Base-by-base conservation (phyloP, 768 basidiomycete species). In the Auricularia sp. region DNA sequence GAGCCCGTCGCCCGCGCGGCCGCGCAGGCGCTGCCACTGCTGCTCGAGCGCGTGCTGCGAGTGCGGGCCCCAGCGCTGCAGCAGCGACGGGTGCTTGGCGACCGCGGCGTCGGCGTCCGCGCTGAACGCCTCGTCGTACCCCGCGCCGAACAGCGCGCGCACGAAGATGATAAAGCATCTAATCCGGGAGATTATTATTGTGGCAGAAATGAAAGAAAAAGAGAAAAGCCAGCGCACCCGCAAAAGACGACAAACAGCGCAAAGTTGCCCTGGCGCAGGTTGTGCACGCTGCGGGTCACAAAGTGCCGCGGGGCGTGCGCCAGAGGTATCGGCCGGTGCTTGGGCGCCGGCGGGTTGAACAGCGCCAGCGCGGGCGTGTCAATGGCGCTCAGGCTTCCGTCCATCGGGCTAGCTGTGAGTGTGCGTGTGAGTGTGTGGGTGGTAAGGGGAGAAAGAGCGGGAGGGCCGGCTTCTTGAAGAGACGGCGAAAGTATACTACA, bases 111-210 rank as follows among this genome's bases (percentile, higher is more conserved):
- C 56, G 4, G 56, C 56, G 29, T 59, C 29, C 8, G 56, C 56
- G 8, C 24, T 29, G 54, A 8, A 21, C 6, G 35, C 64, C 34
- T 64, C 64, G 24, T 56, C 39, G 58, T 64, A 64, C 8, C 64
- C 64, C 24, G 44, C 64, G 56, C 64, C 64, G n/a, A 54, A 58
- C 54, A 64, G 54, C 11, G 64, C 64, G 18, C 64, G 33, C 16
- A 61, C 29, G 24, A 64, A 64, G 35, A 64, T 64, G 56, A 56
- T 39, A 34, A 64, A 44, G 33, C 54, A 56, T 29, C 64, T 64
- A 39, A 34, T 18, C 3, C 8, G 39, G 8, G 39, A 59, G 8
- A 59, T 18, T 29, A 18, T 59, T 14, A 33, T 29, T 29, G 7
- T 14, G 3, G 10, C 51, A 54, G 10, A 11, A 18, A 54, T 54